Conservation (phyloP, 2,329 filamentous ascomycete genomes). For the Sclerotinia spermophila region DNA sequence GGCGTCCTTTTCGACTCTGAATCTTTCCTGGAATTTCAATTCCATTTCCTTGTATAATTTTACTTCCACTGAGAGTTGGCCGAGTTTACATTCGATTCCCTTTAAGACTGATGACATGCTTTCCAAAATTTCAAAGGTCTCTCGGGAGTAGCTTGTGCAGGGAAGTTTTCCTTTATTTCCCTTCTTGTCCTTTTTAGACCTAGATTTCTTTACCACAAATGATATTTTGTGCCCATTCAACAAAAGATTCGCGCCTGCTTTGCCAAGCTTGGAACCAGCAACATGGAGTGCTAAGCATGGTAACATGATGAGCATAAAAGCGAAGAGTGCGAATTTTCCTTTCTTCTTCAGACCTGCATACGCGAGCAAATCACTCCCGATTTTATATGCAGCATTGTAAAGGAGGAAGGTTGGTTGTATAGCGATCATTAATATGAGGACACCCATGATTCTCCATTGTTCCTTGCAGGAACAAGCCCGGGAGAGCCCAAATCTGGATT, state of each 20-base stretch:
- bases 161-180: no score
- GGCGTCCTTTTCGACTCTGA: neutral
- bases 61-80: neutral
- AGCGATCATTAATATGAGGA: neutral
- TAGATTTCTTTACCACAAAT: no score
- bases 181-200: no score
- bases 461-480: no score
- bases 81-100: no score
- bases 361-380: neutral
- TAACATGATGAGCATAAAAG: neutral
- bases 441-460: no score
- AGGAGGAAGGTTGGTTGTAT: neutral
- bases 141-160: no score
- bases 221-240: no score
- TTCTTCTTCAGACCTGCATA: accelerated
- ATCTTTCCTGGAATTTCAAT: neutral
- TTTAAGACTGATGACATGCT: no score
- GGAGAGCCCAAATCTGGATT: no score
- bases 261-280: neutral
- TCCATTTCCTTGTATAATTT: neutral
- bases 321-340: neutral
- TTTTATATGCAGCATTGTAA: neutral
- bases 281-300: neutral
- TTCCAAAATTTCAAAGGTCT: no score
- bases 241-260: neutral